phyloP scores from a whole-genome alignment of 345 rosid genomes.

The Turritis glabra region DNA sequence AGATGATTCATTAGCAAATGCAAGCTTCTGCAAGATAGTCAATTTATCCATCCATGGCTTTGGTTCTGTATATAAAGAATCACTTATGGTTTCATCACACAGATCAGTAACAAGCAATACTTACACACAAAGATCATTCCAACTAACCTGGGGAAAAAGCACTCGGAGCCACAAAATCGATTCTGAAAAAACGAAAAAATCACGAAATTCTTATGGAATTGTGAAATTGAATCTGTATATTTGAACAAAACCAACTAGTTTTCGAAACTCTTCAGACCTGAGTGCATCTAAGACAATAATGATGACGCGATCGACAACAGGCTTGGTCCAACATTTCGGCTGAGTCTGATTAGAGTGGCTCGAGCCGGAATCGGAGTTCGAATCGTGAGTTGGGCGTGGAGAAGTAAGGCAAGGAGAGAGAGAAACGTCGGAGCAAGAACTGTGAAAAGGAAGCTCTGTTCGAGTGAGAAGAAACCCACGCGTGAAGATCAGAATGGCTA shows the following conservation, averaged over 20 bases:
- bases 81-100: background rate
- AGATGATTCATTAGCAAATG: constrained; percentile 54
- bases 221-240: background rate
- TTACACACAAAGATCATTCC: background rate
- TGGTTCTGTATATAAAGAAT: constrained; percentile 35
- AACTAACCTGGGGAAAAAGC: constrained; percentile 58
- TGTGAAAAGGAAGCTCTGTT: constrained; percentile 81
- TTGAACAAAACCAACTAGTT: background rate
- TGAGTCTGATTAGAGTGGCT: background rate
- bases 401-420: constrained; percentile 59
- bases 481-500: constrained; percentile 66
- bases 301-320: constrained; percentile 66
- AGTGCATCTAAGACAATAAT: constrained; percentile 87
- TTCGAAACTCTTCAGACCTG: constrained; percentile 39
- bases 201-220: background rate
- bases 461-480: constrained; percentile 91
- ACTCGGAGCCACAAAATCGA: constrained; percentile 86
- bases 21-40: constrained; percentile 63
- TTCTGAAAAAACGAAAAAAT: constrained; percentile 40
- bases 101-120: background rate
- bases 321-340: constrained; percentile 66
- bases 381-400: constrained; percentile 6
- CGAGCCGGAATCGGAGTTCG: background rate
- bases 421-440: constrained; percentile 65
- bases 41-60: constrained; percentile 96